phyloP scores from a whole-genome alignment of 2,329 filamentous ascomycete genomes.

The Sporothrix dimorphospora region DNA sequence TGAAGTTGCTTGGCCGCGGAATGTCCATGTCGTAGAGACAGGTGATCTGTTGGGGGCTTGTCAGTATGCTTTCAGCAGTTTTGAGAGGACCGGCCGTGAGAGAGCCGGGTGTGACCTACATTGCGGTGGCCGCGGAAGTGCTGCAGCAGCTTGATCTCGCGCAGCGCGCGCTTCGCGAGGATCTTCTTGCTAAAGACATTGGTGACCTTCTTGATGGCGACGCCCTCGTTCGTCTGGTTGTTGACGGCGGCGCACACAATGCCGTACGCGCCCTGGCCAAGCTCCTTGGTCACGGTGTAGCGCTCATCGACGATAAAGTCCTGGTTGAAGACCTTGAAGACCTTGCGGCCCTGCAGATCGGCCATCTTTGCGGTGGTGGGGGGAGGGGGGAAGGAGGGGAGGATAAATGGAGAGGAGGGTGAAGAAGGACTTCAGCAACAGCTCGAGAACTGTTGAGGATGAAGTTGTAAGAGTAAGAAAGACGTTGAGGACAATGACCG shows the following conservation, averaged over 20 bases:
- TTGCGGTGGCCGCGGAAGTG: constrained; percentile 93
- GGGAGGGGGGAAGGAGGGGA: background rate
- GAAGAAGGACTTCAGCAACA: background rate
- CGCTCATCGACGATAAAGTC: constrained; percentile 98
- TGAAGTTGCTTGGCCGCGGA: constrained; percentile 94
- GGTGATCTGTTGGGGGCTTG: constrained; percentile 71
- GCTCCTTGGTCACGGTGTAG: constrained; percentile 98
- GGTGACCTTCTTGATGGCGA: constrained; percentile 99
- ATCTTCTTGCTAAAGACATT: constrained; percentile 99
- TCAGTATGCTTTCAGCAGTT: background rate
- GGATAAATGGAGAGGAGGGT: background rate
- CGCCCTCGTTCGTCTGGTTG: constrained; percentile 85
- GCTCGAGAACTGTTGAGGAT: background rate
- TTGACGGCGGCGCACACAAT: constrained; percentile 98
- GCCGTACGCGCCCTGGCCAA: constrained; percentile 96
- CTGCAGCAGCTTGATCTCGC: constrained; percentile 98
- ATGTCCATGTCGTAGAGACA: constrained; percentile 99
- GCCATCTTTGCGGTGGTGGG: constrained; percentile 38
- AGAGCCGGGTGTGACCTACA: constrained; percentile 52
- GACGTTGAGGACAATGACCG: background rate
- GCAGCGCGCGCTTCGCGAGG: constrained; percentile 92
- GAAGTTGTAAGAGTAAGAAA: no score
- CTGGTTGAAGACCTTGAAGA: constrained; percentile 99
- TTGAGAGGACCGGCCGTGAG: background rate
- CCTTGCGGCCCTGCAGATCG: constrained; percentile 65